phyloP scores from a whole-genome alignment of 495 filamentous ascomycete species.

The Neurospora sp. region DNA sequence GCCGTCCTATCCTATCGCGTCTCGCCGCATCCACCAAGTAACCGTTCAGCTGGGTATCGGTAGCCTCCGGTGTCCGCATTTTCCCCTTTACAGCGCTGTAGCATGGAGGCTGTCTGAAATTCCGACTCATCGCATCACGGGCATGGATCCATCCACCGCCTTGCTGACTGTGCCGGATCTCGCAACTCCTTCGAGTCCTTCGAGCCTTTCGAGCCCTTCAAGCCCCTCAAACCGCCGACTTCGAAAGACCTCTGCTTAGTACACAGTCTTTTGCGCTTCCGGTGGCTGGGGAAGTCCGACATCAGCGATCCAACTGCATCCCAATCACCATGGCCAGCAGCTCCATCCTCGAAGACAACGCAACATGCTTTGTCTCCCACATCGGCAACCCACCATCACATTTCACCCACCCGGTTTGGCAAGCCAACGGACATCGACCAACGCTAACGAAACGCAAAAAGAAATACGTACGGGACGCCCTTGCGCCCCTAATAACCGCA shows the following conservation, averaged over 20 bases:
- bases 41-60: background rate
- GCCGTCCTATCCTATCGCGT: background rate
- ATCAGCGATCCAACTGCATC: background rate
- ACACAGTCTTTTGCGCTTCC: background rate
- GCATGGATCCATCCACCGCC: background rate
- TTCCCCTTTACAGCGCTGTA: background rate
- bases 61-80: background rate
- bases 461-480: background rate
- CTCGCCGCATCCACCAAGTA: background rate
- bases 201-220: background rate
- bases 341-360: background rate
- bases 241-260: background rate
- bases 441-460: background rate
- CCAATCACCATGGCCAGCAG: background rate
- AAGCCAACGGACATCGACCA: background rate
- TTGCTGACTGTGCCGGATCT: background rate
- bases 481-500: background rate
- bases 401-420: background rate
- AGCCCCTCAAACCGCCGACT: background rate
- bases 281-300: background rate
- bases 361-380: background rate
- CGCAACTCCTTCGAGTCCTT: background rate
- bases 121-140: background rate
- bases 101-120: background rate
- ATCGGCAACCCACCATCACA: background rate